A percentile compares a stretch with the other conserved stretches of the same genome.
phyloP scores from a whole-genome alignment of 2,329 filamentous ascomycete species.

The Clarireedia monteithiana region DNA sequence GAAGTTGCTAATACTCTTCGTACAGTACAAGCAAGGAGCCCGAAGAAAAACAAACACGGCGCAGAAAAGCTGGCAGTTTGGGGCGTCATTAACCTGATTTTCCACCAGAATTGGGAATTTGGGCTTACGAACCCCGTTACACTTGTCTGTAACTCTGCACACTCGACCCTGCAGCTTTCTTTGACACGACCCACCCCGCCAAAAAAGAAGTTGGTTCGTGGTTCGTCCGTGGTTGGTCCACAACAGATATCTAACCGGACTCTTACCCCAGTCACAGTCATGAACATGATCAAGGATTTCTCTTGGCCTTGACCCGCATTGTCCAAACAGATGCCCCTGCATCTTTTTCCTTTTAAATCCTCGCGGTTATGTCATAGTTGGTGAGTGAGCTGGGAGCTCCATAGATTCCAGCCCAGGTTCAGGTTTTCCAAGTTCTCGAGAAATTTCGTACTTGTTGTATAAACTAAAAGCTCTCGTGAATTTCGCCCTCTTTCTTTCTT shows the following conservation, averaged over 20 bases:
- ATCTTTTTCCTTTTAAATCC: neutral
- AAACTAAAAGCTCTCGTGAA: conserved; percentile 1
- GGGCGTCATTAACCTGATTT: neutral
- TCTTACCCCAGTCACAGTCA: too few species aligned
- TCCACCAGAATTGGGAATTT: too few species aligned
- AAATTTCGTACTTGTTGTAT: neutral
- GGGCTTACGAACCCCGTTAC: too few species aligned
- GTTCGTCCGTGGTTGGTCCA: neutral
- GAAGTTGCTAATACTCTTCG: neutral
- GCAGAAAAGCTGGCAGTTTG: neutral
- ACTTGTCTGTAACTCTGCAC: too few species aligned
- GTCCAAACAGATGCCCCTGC: neutral
- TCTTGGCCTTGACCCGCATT: neutral
- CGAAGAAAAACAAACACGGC: neutral
- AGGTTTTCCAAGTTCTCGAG: conserved; percentile 6
- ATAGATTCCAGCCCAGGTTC: neutral
- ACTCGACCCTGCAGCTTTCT: neutral
- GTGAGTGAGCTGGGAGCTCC: conserved; percentile 1
- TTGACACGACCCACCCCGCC: neutral
- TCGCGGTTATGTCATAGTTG: conserved; percentile 7
- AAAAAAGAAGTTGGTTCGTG: neutral
- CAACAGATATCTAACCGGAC: neutral
- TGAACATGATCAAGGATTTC: neutral
- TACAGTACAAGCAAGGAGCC: neutral
- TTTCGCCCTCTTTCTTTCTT: neutral